Percentiles rank a stretch among this genome's conserved stretches.
These are phyloP conservation scores for Nemania sp. DNA, from an alignment of 2,329 filamentous ascomycete species.

Conservation along the genomic window DNA sequence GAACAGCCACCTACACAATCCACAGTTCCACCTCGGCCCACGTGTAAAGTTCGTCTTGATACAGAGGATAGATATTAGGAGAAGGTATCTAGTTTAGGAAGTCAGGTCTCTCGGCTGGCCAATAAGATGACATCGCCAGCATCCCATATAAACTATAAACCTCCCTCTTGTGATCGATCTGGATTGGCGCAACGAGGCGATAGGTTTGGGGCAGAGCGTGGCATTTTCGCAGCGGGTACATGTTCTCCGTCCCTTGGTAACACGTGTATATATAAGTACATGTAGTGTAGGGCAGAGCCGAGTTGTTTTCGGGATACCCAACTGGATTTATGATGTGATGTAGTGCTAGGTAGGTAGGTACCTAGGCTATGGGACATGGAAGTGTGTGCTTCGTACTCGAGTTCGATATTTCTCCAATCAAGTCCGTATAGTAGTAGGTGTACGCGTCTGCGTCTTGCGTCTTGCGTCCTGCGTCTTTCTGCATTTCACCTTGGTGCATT, in stretches of 20 bases:
- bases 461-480: no score
- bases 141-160: not conserved
- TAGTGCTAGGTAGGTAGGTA: no score
- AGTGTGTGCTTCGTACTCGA: not conserved
- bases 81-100: not conserved
- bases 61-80: not conserved
- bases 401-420: not conserved
- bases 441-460: constrained; percentile 8
- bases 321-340: no score
- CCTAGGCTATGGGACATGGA: no score
- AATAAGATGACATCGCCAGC: not conserved
- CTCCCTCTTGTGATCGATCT: no score
- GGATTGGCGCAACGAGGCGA: not conserved
- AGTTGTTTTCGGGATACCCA: not conserved
- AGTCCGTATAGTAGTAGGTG: not conserved
- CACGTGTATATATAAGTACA: constrained; percentile 10
- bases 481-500: not conserved
- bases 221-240: not conserved
- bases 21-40: not conserved
- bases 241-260: not conserved
- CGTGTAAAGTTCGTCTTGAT: not conserved
- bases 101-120: not conserved
- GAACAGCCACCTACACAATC: no score
- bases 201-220: not conserved
- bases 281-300: constrained; percentile 1